Evolutionary conservation across 2,329 filamentous ascomycete species (phyloP).

Genomic region (Sphaerulina vaccinii): DNA sequence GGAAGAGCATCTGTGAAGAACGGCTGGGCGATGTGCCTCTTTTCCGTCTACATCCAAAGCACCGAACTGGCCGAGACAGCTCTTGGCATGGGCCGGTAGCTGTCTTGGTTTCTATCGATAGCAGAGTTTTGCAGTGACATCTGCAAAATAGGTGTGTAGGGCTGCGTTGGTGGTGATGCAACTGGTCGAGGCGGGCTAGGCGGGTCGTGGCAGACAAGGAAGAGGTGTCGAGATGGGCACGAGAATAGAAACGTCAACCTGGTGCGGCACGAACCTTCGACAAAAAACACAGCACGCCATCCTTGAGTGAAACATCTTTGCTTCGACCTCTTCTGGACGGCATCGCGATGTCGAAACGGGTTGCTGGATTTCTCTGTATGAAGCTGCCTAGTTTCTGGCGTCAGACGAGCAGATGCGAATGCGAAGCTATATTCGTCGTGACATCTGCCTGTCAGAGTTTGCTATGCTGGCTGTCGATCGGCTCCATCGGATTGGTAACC

Average conservation of each 20-base stretch:
- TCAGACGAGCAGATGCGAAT: too few species aligned
- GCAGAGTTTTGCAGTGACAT: neutral
- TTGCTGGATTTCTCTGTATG: too few species aligned
- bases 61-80: neutral
- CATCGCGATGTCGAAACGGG: neutral
- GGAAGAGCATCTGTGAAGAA: neutral
- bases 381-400: too few species aligned
- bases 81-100: neutral
- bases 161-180: neutral
- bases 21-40: neutral
- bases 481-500: too few species aligned
- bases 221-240: neutral
- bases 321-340: neutral
- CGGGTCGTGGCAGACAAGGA: neutral
- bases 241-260: constrained; percentile 2
- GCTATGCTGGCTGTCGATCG: too few species aligned
- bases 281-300: neutral
- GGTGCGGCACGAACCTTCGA: constrained; percentile 7
- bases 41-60: neutral
- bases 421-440: too few species aligned
- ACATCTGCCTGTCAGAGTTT: too few species aligned
- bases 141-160: neutral
- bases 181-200: neutral
- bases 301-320: neutral
- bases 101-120: constrained; percentile 1